Conservation (phyloP, 2,329 filamentous ascomycete genomes). For the Mycosphaerella sp. region DNA sequence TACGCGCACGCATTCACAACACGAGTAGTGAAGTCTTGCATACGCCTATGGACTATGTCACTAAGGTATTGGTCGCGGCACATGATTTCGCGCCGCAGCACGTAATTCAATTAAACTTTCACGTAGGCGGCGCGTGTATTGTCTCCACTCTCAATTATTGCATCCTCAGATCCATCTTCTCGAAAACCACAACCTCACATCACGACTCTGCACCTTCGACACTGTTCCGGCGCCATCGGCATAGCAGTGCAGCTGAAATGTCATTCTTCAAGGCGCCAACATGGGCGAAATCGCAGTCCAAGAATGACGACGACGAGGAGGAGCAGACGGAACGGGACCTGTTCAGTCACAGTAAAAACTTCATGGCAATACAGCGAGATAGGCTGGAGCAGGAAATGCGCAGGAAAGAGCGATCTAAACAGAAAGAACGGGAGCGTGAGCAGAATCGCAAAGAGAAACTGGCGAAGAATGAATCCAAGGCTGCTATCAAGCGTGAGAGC, state of each 20-base stretch:
- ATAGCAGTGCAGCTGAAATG: constrained; percentile 16
- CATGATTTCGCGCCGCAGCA: too few species aligned
- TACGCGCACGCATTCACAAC: too few species aligned
- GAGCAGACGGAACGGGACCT: constrained; percentile 31
- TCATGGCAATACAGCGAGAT: constrained; percentile 30
- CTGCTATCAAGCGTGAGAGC: constrained; percentile 25
- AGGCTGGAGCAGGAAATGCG: constrained; percentile 22
- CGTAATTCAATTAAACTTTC: too few species aligned
- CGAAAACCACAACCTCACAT: too few species aligned
- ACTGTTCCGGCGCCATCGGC: too few species aligned
- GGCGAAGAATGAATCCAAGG: constrained; percentile 30
- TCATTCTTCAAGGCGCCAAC: constrained; percentile 30
- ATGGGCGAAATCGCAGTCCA: constrained; percentile 22
- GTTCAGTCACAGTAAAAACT: constrained; percentile 40
- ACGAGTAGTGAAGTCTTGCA: too few species aligned
- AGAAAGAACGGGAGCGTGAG: constrained; percentile 25
- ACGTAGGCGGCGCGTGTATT: too few species aligned
- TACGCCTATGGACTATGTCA: too few species aligned
- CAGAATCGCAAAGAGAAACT: constrained; percentile 29
- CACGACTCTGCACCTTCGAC: too few species aligned
- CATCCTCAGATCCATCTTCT: too few species aligned
- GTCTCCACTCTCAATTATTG: too few species aligned
- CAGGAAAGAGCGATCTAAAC: constrained; percentile 33
- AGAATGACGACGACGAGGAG: constrained; percentile 7
- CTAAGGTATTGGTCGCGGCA: too few species aligned